phyloP scores from a whole-genome alignment of 2,329 filamentous ascomycete species.

The Trichoderma sp. region DNA sequence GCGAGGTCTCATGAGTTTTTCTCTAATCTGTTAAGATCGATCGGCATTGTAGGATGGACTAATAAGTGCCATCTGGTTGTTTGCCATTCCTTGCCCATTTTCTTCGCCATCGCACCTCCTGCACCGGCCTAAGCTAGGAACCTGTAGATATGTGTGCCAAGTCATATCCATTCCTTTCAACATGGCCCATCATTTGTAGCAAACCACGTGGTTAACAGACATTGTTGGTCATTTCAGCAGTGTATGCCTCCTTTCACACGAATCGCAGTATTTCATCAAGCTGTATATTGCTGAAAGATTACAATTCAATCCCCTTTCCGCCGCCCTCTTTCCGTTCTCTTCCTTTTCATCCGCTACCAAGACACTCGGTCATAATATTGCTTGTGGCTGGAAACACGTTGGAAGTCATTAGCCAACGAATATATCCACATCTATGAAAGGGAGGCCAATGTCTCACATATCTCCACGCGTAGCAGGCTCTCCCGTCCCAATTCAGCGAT shows the following conservation, averaged over 20 bases:
- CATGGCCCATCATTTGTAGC: neutral
- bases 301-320: neutral
- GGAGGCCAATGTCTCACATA: neutral
- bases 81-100: neutral
- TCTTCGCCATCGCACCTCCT: neutral
- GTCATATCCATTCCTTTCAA: neutral
- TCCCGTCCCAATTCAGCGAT: neutral
- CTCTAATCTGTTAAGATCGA: neutral
- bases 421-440: neutral
- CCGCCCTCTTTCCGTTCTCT: neutral
- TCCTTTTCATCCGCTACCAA: neutral
- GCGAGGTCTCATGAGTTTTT: neutral
- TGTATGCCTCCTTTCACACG: neutral
- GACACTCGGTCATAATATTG: neutral
- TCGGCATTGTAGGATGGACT: neutral
- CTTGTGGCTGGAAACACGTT: neutral
- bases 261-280: neutral
- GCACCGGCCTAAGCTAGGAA: neutral
- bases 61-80: neutral
- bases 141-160: slow-evolving; percentile 5
- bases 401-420: neutral
- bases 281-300: neutral
- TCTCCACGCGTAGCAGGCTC: neutral
- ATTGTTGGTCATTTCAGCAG: neutral
- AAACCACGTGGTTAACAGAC: neutral